Evolutionary conservation across 192 early-diverging fungal genomes (phyloP), one percentile per base, ranked within the genome.

Genomic region (Powellomyces hirtus): DNA sequence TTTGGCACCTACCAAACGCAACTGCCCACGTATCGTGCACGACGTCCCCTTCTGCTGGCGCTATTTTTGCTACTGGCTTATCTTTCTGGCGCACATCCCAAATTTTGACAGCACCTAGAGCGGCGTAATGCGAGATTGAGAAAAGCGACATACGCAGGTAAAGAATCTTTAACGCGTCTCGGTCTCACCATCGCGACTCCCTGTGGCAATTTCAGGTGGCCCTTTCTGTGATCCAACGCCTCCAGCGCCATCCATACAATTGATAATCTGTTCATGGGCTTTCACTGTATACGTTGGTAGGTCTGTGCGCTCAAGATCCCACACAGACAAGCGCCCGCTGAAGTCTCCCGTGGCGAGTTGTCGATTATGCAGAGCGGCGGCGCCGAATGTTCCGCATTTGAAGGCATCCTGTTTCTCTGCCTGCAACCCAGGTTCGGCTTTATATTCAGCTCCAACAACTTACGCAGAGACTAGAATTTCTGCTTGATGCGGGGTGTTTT

Each of bases 281-380:
- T 82, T 74, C 16, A 83, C 75, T 5, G 83, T 73, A 37, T 72
- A 75, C 10, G 89, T 69, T 8, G 89, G 86, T 51, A 80, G 36
- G 6, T 85, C 88, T 14, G 77, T 44, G 26, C 79, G 79, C 20
- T 90, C 83, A 30, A 84, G 59, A 57, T 91, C 90, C 81, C 85
- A 89, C 2, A 85, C 56, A 11, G 57, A 58, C 52, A 91, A 44
- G 29, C 77, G 64, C 26, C 90, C 90, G 13, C 77, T 73, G 72
- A 90, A 91, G 59, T 89, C 83, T 2, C 90, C 90, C 1, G 88
- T 91, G 13, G 87, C 90, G 30, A 90, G 62, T 35, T 89, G 78
- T 30, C 85, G 74, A n/a, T 55, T 37, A 34, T 74, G 64, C 13
- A 81, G 57, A 0, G 82, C 71, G 8, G 85, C 75, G 4, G 81